Evolutionary conservation across 2,329 filamentous ascomycete species (phyloP), one percentile per base, ranked within the genome.

Genomic region (Colletotrichum musicola): DNA sequence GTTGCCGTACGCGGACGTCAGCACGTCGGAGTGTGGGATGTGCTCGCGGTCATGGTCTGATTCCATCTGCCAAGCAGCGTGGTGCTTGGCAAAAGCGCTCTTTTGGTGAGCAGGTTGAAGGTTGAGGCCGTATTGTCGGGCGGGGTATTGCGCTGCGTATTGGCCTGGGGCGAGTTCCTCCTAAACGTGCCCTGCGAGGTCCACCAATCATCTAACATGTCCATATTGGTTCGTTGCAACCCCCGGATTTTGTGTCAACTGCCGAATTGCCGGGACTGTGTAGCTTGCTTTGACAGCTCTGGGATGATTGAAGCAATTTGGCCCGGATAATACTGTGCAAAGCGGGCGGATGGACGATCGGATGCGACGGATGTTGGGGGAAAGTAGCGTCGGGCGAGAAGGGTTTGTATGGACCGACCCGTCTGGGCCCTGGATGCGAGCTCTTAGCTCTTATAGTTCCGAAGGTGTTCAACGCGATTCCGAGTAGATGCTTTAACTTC

Each of bases 171-270:
- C 56, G 51, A 16, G 16, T 46, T 38, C 22, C 18, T 44, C 44
- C 50, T 25, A 7, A 35, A 30, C 16, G 5, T 30, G 13, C 9
- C 9, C 30, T 22, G 47, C 2, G 25, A n/a, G 20, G 56, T 66
- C 62, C 66, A 69, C 54, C 66, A 69, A 65, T 69, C 66, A 69
- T 65, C 42, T 56, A 46, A 61, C 44, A 66, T 47, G 55, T 51
- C 35, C 13, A 38, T 42, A 64, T 49, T 40, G 49, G 20, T 42
- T 13, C 49, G 18, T 59, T 46, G 22, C 40, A 51, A 63, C 44
- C 59, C 60, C 35, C 44, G 18, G 51, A 38, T 53, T 51, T 40
- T 13, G 4, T 27, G 4, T 14, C 6, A 22, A 64, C 18, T 58
- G 59, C 64, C 51, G 35, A 10, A 42, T 7, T 12, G 10, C 16